Conservation (phyloP, 129 eudicot species). For the Artemisia tridentata region DNA sequence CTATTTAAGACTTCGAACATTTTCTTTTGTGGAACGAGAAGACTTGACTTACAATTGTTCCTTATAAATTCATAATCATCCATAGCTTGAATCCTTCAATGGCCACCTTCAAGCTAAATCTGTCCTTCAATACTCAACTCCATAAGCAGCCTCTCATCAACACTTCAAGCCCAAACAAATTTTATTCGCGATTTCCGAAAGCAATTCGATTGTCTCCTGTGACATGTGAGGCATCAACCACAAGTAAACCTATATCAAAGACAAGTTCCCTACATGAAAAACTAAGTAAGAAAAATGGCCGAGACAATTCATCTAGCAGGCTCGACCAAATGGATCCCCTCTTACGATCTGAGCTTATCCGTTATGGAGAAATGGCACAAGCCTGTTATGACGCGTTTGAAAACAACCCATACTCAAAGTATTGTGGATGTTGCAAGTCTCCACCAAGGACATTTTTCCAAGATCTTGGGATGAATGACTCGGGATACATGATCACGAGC, state of each 20-base stretch:
- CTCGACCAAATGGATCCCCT: conserved; percentile 55
- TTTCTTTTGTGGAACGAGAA: not conserved
- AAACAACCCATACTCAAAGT: conserved; percentile 50
- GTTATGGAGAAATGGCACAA: conserved; percentile 74
- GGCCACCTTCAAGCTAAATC: conserved; percentile 24
- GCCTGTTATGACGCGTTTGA: conserved; percentile 67
- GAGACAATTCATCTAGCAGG: conserved; percentile 42
- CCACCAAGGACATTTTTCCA: conserved; percentile 37
- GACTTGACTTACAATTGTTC: conserved; percentile 22
- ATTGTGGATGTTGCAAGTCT: conserved; percentile 50
- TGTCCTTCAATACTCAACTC: not conserved
- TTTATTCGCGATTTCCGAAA: not conserved
- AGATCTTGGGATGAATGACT: conserved; percentile 27
- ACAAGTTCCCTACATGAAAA: not conserved
- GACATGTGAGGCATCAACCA: conserved; percentile 4
- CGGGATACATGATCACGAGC: conserved; percentile 47
- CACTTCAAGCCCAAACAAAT: not conserved
- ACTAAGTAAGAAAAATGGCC: conserved; percentile 39
- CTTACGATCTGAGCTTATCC: conserved; percentile 48
- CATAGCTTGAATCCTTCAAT: conserved; percentile 13
- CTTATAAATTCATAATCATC: conserved; percentile 1
- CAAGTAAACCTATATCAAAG: not conserved
- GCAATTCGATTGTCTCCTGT: not conserved
- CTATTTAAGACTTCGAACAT: too few relatives aligned
- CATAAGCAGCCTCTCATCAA: conserved; percentile 10